These are phyloP conservation scores for Thelonectria discophora DNA, from an alignment of 2,329 filamentous ascomycete genomes.

Conservation along the genomic window DNA sequence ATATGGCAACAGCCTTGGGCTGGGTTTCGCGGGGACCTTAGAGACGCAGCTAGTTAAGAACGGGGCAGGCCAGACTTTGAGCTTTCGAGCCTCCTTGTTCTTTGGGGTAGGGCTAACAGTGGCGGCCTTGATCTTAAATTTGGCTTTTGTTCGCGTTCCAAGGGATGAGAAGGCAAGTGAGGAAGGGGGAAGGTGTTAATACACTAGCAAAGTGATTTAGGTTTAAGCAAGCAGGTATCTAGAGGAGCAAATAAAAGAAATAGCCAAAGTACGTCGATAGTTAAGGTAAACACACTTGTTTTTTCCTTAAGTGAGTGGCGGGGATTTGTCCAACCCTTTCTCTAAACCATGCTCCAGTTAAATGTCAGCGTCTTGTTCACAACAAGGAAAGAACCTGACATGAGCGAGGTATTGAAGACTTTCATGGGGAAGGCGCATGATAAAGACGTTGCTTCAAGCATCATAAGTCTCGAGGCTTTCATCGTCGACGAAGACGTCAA, in stretches of 20 bases:
- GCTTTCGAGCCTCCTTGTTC: background rate
- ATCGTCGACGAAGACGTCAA: background rate
- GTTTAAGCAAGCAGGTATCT: no score
- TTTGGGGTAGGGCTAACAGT: background rate
- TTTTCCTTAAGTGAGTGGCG: background rate
- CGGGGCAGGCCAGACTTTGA: background rate
- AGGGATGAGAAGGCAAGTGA: background rate
- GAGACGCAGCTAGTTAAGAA: constrained; percentile 32
- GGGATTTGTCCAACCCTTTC: background rate
- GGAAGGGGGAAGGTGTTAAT: no score
- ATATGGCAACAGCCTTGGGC: constrained; percentile 42
- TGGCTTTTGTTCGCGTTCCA: constrained; percentile 4
- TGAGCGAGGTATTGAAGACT: background rate
- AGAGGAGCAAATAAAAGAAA: no score
- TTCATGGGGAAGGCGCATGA: no score
- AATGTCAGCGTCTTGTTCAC: background rate
- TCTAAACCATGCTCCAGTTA: background rate
- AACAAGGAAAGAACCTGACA: constrained; percentile 7
- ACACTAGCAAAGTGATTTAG: no score
- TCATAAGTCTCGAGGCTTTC: background rate
- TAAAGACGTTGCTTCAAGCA: background rate
- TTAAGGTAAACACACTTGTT: no score
- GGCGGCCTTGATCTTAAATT: background rate
- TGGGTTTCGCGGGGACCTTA: constrained; percentile 45
- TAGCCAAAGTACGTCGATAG: no score